Percentiles rank a stretch among this genome's conserved stretches.
phyloP scores from a whole-genome alignment of 768 basidiomycete genomes.

The Tulasnella sp. region DNA sequence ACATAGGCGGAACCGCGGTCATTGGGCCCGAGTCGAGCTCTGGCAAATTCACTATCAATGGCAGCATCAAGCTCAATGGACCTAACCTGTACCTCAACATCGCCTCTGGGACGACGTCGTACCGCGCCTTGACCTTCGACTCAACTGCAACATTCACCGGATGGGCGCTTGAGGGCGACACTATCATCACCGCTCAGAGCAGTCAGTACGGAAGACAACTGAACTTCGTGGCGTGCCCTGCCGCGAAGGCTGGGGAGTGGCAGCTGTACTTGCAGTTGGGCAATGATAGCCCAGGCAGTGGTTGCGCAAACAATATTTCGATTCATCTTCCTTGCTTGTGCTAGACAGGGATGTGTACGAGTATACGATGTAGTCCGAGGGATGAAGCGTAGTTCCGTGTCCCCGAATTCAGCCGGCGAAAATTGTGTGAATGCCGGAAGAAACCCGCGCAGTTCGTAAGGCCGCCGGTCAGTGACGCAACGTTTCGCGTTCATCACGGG shows the following conservation, averaged over 20 bases:
- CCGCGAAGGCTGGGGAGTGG: conserved; percentile 37
- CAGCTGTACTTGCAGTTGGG: conserved; percentile 45
- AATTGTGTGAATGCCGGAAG: conserved; percentile 4
- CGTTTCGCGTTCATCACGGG: background rate
- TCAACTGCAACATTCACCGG: conserved; percentile 43
- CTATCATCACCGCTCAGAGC: conserved; percentile 38
- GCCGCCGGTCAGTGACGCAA: background rate
- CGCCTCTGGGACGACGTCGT: conserved; percentile 39
- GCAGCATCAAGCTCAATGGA: conserved; percentile 41
- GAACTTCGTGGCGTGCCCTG: conserved; percentile 49
- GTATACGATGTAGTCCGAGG: background rate
- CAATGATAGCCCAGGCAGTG: conserved; percentile 38
- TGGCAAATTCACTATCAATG: conserved; percentile 45
- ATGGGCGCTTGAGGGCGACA: conserved; percentile 54
- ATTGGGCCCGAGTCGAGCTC: conserved; percentile 47
- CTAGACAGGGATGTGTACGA: background rate
- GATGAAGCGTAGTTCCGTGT: background rate
- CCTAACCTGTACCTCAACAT: conserved; percentile 44
- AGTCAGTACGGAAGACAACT: conserved; percentile 40
- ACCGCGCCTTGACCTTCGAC: conserved; percentile 43
- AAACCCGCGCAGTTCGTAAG: background rate
- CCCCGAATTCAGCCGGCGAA: conserved; percentile 9
- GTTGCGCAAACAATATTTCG: conserved; percentile 29
- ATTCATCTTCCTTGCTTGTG: conserved; percentile 33
- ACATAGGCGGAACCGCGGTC: conserved; percentile 40